Base-by-base conservation (phyloP, 2,329 filamentous ascomycete genomes). In the Botrytis aclada region DNA sequence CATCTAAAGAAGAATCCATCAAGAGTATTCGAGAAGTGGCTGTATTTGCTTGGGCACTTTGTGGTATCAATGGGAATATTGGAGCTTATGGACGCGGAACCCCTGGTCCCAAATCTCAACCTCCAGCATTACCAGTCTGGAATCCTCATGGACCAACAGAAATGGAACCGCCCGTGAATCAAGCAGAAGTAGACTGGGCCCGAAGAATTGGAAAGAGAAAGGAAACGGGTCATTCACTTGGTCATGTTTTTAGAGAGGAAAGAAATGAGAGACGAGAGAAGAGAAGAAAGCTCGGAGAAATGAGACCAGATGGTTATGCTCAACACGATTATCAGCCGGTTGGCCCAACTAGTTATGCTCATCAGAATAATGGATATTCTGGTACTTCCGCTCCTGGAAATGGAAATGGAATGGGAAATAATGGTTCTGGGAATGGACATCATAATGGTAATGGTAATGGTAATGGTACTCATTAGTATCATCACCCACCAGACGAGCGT, bases 41-140 rank as follows among this genome's bases (percentile, higher is more conserved):
- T 1, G 92, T 96, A n/a, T 96, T 97, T 80, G 93, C 93, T 16
- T 97, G 93, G 93, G 91, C 90, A 2, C 83, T 95, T 18, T 89
- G 90, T 37, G 93, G 93, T 34, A 95, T 95, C 83, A 95, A 96
- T 80, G 91, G 91, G 22, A 90, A 89, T 58, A 83, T 95, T 71
- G 89, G 90, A 25, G 85, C 88, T 4, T 92, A 91, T 78, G 85
- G 88, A 63, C 85, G 84, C 7, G 92, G 92, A 4, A 85, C 83
- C 41, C 89, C 92, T 1, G 83, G 82, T 32, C 90, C 88, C n/a
- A 88, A 92, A 74, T 86, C 89, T 43, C 84, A 89, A 74, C 91
- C 92, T 1, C 83, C 85, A 1, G 86, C 86, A 61, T 82, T 91
- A 22, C 88, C 89, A 0, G 81, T 90, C 4, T 92, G 89, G 89